A percentile compares a stretch with the other conserved stretches of the same genome.
Conservation (phyloP, 768 basidiomycete genomes). For the Inosperma sp. region DNA sequence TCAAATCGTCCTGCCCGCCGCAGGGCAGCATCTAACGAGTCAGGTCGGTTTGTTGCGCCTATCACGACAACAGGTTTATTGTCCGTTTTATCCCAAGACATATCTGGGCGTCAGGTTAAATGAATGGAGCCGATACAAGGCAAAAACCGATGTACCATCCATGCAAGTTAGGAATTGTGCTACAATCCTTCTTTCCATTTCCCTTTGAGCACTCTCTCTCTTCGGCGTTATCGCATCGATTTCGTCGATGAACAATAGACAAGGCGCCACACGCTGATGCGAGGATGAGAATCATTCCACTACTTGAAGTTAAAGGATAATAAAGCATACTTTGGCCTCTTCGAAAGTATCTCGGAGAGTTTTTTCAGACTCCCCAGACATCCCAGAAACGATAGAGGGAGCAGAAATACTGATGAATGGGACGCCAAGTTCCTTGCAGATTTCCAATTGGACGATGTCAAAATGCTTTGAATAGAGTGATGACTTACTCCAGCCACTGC, state of each 20-base stretch:
- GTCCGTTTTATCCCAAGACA: constrained; percentile 93
- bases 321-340: constrained; percentile 75
- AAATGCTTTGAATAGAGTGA: background rate
- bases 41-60: constrained; percentile 94
- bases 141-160: constrained; percentile 72
- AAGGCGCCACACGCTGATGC: constrained; percentile 80
- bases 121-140: background rate
- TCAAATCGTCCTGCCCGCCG: constrained; percentile 94
- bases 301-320: background rate
- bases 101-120: constrained; percentile 45
- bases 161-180: constrained; percentile 98
- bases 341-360: constrained; percentile 94
- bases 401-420: constrained; percentile 95
- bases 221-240: constrained; percentile 98
- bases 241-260: constrained; percentile 94
- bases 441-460: constrained; percentile 5
- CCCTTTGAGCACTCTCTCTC: constrained; percentile 93
- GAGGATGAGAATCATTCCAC: background rate
- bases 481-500: constrained; percentile 87
- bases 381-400: constrained; percentile 92
- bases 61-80: constrained; percentile 92
- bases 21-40: constrained; percentile 90
- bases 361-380: constrained; percentile 99
- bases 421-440: constrained; percentile 73
- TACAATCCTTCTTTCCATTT: constrained; percentile 97